Evolutionary conservation across 306 rosid species (phyloP), one percentile per base, ranked within the genome.

Genomic region (Rosa multiflora): DNA sequence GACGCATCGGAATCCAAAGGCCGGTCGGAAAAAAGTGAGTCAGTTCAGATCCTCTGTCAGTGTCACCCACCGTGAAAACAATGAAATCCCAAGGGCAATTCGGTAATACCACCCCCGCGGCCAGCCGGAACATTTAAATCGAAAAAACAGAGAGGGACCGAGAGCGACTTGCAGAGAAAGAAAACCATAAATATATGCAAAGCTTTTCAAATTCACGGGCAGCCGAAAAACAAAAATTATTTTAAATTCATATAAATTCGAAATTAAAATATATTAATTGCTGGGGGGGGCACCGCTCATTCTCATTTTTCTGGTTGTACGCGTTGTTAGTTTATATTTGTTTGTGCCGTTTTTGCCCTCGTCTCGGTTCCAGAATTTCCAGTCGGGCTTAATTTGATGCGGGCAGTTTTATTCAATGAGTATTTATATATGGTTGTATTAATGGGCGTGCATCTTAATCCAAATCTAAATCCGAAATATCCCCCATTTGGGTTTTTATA

Each of bases 61-160:
- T 72, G 81, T 71, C 48, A 82, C 53, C 0, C 15, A 26, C 15
- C 44, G 85, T 37, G 77, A 82, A 76, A 63, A 0, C 5, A 48
- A 18, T 14, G 8, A 5, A 53, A 9, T 0, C 0, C 0, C 9
- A 23, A 52, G 93, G 91, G 83, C 12, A 86, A 0, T 72, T 66
- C 4, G 0, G 88, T 85, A 85, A 88, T 77, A 20, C 4, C n/a
- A 0, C 2, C 0, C 23, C n/a, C 44, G 29, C 76, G 49, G 55
- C 64, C 76, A 79, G 83, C 92, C 87, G 85, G 67, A 90, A 82
- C 85, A 77, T 91, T 89, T 88, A 87, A 89, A 88, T 89, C 78
- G 81, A 14, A 48, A 12, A 58, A 32, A 13, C 1, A 63, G 48
- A 74, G 18, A 44, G 71, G 90, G 48, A 43, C 5, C 43, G 75